Conservation (phyloP, 2,329 filamentous ascomycete genomes). For the Elsinoe fawcettii region DNA sequence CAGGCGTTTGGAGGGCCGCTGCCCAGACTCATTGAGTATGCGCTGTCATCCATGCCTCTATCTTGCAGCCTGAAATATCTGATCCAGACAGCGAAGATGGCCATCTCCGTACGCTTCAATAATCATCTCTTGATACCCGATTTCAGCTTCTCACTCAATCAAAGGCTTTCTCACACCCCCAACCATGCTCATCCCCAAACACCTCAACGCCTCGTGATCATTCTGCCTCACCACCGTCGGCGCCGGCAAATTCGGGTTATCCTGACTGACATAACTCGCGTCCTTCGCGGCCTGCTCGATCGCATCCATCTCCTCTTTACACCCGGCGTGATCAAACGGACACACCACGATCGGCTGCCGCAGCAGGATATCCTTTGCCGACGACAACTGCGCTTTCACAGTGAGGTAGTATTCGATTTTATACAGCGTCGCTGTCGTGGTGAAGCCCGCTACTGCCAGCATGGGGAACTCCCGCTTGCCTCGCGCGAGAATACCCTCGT, state of each 20-base stretch:
- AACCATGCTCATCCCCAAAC: constrained; percentile 56
- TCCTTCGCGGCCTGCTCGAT: constrained; percentile 95
- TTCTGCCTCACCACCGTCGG: constrained; percentile 71
- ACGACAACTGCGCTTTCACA: constrained; percentile 79
- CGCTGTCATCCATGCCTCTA: no score
- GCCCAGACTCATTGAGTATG: no score
- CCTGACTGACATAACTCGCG: constrained; percentile 75
- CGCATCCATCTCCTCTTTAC: constrained; percentile 97
- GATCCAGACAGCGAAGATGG: not conserved
- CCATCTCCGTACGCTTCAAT: not conserved
- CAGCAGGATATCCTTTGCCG: constrained; percentile 78
- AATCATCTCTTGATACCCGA: not conserved
- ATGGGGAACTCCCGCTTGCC: constrained; percentile 81
- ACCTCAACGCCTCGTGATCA: constrained; percentile 57
- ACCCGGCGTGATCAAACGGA: constrained; percentile 87
- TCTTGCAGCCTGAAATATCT: no score
- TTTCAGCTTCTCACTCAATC: constrained; percentile 49
- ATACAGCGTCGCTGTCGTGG: constrained; percentile 86
- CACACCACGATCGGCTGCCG: constrained; percentile 94
- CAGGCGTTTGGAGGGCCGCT: no score
- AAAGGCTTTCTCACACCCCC: constrained; percentile 55
- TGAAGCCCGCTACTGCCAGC: constrained; percentile 84
- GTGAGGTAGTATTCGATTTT: constrained; percentile 97
- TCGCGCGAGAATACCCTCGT: constrained; percentile 77
- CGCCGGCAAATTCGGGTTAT: constrained; percentile 87